phyloP scores from a whole-genome alignment of 192 early-diverging fungal species.

The Entrophospora sp. region DNA sequence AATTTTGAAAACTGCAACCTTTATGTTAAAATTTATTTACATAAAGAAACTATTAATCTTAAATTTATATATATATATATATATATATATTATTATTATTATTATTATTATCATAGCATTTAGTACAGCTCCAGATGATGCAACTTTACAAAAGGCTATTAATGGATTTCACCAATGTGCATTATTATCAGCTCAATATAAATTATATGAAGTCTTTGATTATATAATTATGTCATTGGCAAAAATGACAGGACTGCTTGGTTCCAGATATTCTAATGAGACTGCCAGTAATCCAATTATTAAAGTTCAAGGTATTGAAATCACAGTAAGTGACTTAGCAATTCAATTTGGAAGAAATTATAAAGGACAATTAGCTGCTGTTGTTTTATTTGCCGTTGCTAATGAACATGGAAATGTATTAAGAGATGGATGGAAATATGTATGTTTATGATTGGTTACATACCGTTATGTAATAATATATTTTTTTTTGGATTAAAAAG shows the following conservation, averaged over 20 bases:
- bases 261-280: constrained; percentile 17
- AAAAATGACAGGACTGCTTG: constrained; percentile 64
- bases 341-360: constrained; percentile 86
- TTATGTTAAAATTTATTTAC: constrained; percentile 7
- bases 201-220: constrained; percentile 71
- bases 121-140: constrained; percentile 68
- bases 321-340: constrained; percentile 52
- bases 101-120: no score
- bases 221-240: constrained; percentile 64
- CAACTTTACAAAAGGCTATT: constrained; percentile 71
- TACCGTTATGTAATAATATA: no score
- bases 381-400: constrained; percentile 75
- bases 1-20: no score
- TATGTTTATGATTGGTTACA: no score
- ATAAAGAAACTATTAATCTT: constrained; percentile 23
- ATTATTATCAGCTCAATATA: constrained; percentile 60
- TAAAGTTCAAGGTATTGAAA: constrained; percentile 33
- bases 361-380: constrained; percentile 81
- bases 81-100: not conserved
- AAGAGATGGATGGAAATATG: constrained; percentile 61
- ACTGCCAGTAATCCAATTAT: constrained; percentile 42
- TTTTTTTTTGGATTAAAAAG: no score
- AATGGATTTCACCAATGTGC: constrained; percentile 71
- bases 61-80: constrained; percentile 17
- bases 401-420: constrained; percentile 60